Evolutionary conservation across 2,329 filamentous ascomycete genomes (phyloP).

Genomic region (Cytospora piceae): DNA sequence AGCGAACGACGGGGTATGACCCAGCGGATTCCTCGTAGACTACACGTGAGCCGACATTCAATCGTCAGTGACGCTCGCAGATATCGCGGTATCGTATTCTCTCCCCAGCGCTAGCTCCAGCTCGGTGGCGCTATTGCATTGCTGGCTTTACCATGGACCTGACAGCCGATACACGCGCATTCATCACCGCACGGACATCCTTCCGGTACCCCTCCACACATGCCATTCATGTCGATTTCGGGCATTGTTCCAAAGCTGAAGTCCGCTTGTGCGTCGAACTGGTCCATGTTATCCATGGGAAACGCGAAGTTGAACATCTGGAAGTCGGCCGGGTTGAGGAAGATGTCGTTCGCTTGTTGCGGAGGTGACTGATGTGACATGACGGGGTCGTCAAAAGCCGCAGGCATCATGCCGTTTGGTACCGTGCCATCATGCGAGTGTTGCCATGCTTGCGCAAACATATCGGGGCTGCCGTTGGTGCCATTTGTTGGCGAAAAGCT

Average conservation of each 20-base stretch:
- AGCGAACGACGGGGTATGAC: neutral
- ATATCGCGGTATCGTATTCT: neutral
- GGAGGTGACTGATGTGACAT: conserved; percentile 26
- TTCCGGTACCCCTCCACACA: conserved; percentile 26
- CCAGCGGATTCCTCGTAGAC: neutral
- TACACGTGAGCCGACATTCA: neutral
- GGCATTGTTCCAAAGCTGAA: conserved; percentile 57
- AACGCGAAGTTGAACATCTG: conserved; percentile 31
- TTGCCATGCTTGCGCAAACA: conserved; percentile 23
- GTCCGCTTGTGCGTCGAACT: conserved; percentile 45
- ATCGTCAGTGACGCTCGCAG: neutral
- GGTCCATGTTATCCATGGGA: conserved; percentile 18
- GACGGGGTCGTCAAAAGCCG: conserved; percentile 13
- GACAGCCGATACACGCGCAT: conserved; percentile 61
- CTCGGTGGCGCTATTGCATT: neutral
- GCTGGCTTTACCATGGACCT: conserved; percentile 48
- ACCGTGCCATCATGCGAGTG: conserved; percentile 20
- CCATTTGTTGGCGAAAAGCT: conserved; percentile 8
- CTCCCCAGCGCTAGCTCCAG: conserved; percentile 5
- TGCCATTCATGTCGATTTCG: conserved; percentile 25
- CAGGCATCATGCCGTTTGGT: conserved; percentile 26
- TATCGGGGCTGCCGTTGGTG: conserved; percentile 30
- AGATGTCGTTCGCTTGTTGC: conserved; percentile 26
- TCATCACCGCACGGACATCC: conserved; percentile 62
- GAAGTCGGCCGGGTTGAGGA: conserved; percentile 31